Conservation (phyloP, 1,139 yeast species). For the Hemisphaericaspora xylanilytica region DNA sequence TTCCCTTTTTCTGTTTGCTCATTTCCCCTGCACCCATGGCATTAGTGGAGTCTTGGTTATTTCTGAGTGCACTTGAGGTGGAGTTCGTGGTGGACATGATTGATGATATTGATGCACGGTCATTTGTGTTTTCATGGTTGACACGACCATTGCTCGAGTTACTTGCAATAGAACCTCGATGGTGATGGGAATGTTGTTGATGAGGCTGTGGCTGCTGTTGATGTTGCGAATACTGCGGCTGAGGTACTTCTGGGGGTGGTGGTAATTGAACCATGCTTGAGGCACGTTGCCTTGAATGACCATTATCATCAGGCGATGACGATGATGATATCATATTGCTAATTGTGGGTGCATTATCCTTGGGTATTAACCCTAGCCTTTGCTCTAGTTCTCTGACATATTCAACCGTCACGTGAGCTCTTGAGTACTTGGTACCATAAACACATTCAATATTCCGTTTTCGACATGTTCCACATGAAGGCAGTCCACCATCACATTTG, state of each 20-base stretch:
- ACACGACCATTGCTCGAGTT: not conserved
- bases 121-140: not conserved
- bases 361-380: constrained; percentile 3
- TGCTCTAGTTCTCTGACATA: constrained; percentile 9
- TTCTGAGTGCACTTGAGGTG: constrained; percentile 1
- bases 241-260: constrained; percentile 3
- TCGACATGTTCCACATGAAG: constrained; percentile 9
- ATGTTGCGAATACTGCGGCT: not conserved
- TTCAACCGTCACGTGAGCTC: constrained; percentile 9
- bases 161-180: not conserved
- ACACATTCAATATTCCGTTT: constrained; percentile 8
- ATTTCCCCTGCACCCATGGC: constrained; percentile 11
- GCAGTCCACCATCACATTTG: constrained; percentile 11
- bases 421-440: constrained; percentile 7
- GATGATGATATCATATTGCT: constrained; percentile 5
- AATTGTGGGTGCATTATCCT: constrained; percentile 2
- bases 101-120: not conserved
- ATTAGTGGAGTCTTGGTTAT: constrained; percentile 5
- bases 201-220: too few relatives aligned
- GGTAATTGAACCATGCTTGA: constrained; percentile 3
- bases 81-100: constrained; percentile 5
- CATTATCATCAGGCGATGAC: too few relatives aligned
- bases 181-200: too few relatives aligned
- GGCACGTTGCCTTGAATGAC: not conserved
- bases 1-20: constrained; percentile 3